phyloP scores from a whole-genome alignment of 2,329 filamentous ascomycete species.

The Nothopassalora personata region DNA sequence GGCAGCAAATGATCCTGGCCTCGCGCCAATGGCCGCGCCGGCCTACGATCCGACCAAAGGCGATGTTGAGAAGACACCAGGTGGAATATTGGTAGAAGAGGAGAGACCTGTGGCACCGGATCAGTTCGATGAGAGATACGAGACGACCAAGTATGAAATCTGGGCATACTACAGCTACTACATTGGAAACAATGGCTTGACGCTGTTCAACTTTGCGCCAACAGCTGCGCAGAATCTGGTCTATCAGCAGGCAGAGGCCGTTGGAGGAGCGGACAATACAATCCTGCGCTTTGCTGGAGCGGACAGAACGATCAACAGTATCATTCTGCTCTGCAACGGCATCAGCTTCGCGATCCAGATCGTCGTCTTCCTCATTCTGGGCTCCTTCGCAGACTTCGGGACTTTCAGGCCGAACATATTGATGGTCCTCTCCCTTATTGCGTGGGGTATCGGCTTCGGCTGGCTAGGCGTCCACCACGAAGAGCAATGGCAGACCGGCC shows the following conservation, averaged over 20 bases:
- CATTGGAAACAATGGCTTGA: conserved; percentile 60
- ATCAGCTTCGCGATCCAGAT: conserved; percentile 64
- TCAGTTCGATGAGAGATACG: conserved; percentile 50
- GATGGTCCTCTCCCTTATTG: conserved; percentile 55
- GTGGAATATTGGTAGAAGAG: conserved; percentile 22
- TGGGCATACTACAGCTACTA: conserved; percentile 51
- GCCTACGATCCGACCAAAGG: conserved; percentile 32
- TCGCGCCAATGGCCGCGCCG: conserved; percentile 24
- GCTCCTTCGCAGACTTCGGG: conserved; percentile 59
- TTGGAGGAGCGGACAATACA: conserved; percentile 39
- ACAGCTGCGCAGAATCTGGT: conserved; percentile 62
- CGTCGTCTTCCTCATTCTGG: conserved; percentile 50
- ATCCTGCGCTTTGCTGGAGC: conserved; percentile 53
- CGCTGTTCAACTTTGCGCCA: conserved; percentile 59
- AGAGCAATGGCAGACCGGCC: conserved; percentile 55
- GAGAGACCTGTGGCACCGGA: conserved; percentile 48
- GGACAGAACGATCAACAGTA: conserved; percentile 57
- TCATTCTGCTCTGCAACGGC: conserved; percentile 61
- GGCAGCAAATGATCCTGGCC: conserved; percentile 33
- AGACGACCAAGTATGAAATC: conserved; percentile 50
- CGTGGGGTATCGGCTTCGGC: conserved; percentile 60
- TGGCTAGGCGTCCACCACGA: conserved; percentile 61
- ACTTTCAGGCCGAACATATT: conserved; percentile 59
- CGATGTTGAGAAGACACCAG: conserved; percentile 17
- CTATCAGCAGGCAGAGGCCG: conserved; percentile 51